Evolutionary conservation across 2,329 filamentous ascomycete genomes (phyloP), one percentile per base, ranked within the genome.

Genomic region (Bretziella fagacearum): DNA sequence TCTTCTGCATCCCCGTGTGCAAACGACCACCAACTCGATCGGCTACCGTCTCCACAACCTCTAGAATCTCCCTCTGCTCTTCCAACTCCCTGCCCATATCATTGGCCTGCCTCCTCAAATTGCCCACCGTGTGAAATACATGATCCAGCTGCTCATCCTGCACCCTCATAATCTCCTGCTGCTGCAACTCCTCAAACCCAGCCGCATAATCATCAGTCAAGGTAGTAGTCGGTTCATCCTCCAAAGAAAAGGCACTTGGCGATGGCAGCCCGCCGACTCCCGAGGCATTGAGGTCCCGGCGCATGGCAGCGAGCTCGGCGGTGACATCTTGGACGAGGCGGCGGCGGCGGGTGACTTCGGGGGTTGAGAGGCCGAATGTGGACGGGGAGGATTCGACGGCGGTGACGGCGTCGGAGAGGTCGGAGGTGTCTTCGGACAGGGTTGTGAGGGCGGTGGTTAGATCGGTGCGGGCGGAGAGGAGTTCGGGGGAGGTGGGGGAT

Each of bases 51-150:
- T 96, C 89, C 33, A 93, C 81, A 45, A 83, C 79, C 53, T 91
- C 79, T 49, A 98, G 69, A 73, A 96, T 81, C 61, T 86, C 84
- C 18, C 73, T 73, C 69, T 98, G 91, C 65, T 98, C 91, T 63
- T 95, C 93, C 39, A 98, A 69, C 66, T 98, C 91, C 49, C 89
- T 71, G 1, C 91, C 89, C 89, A 98, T 98, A 55, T 86, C 84
- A 62, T 93, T 80, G 1, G 91, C 93, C 69, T 96, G 91, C 58
- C 81, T 72, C 48, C 89, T 71, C 58, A 98, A 64, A 59, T 86
- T 95, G 2, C 87, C 89, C 20, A 98, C 91, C 1, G 89, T 96
- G 54, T 79, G 76, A 59, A 93, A 94, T 40, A 98, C 89, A 13
- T 83, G 84, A 59, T 96, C 89, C 1, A 98, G 71, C 56, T 91